Percentiles rank a stretch among this genome's conserved stretches.
phyloP scores from a whole-genome alignment of 2,329 filamentous ascomycete genomes.

The Dactylellina sp. region DNA sequence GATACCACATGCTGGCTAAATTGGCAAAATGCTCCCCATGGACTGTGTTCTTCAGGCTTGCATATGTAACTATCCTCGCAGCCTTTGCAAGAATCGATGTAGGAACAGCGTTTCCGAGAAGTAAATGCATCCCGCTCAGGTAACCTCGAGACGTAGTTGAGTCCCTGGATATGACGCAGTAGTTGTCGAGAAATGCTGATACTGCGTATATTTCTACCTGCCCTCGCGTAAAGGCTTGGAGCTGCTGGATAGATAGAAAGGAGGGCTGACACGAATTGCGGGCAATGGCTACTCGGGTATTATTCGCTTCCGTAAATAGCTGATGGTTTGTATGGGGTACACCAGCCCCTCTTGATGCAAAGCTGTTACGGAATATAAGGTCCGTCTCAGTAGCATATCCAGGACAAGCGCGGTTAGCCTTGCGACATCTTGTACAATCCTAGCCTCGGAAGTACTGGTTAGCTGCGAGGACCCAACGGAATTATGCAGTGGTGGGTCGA shows the following conservation, averaged over 20 bases:
- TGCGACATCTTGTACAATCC: constrained; percentile 16
- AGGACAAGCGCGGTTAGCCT: constrained; percentile 6
- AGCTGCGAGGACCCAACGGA: not conserved
- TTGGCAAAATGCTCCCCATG: constrained; percentile 9
- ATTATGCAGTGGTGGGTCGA: not conserved
- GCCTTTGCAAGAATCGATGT: constrained; percentile 11
- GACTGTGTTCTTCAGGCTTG: constrained; percentile 7
- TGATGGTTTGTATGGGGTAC: not conserved
- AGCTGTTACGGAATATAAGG: constrained; percentile 19
- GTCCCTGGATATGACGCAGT: constrained; percentile 1
- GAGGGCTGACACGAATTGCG: not conserved
- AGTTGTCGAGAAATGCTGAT: constrained; percentile 13
- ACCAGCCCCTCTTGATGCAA: not conserved
- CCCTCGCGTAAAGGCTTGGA: not conserved
- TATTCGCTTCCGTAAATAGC: not conserved
- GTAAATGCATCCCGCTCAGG: not conserved
- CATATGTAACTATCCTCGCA: constrained; percentile 8
- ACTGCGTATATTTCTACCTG: constrained; percentile 11
- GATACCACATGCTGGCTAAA: constrained; percentile 3
- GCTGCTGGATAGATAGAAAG: constrained; percentile 9
- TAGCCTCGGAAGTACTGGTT: not conserved
- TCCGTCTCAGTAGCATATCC: constrained; percentile 18
- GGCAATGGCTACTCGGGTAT: not conserved
- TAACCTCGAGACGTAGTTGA: constrained; percentile 3
- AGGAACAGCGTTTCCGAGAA: not conserved